phyloP scores from a whole-genome alignment of 805 yeast genomes.

The Diddensiella santjacobensis region DNA sequence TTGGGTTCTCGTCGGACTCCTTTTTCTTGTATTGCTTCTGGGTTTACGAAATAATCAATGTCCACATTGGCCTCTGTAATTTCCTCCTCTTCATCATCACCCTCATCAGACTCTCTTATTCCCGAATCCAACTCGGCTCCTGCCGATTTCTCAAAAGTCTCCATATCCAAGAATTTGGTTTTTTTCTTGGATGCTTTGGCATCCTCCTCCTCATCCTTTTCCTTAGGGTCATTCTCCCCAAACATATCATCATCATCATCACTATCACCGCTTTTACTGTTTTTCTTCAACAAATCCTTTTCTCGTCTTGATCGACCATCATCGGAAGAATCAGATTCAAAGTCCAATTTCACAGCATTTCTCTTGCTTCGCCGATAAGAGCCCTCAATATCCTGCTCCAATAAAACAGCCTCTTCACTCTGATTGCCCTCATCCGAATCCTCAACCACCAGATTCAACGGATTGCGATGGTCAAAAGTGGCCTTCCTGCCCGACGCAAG shows the following conservation, averaged over 20 bases:
- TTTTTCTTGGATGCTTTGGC: conserved; percentile 13
- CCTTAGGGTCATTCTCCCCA: conserved; percentile 24
- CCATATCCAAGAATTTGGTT: conserved; percentile 36
- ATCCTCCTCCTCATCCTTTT: conserved; percentile 6
- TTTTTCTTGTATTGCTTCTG: conserved; percentile 12
- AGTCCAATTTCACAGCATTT: conserved; percentile 17
- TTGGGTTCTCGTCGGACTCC: conserved; percentile 34
- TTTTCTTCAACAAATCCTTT: conserved; percentile 10
- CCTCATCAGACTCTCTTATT: conserved; percentile 24
- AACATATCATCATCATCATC: conserved; percentile 35
- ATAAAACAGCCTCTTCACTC: conserved; percentile 22
- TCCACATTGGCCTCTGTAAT: conserved; percentile 20
- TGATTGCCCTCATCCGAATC: conserved; percentile 17
- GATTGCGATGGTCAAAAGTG: conserved; percentile 26
- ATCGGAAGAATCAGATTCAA: conserved; percentile 26
- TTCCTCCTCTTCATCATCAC: conserved; percentile 26
- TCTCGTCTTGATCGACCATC: conserved; percentile 23
- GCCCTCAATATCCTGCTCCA: conserved; percentile 24
- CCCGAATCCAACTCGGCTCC: conserved; percentile 26
- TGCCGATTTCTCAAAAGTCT: conserved; percentile 35
- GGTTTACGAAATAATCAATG: conserved; percentile 21
- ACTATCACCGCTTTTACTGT: conserved; percentile 21
- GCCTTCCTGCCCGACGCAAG: conserved; percentile 8
- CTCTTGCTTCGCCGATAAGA: conserved; percentile 13
- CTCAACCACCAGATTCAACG: conserved; percentile 18